Conservation (phyloP, 805 yeast species). For the Candida nonsorbophila region DNA sequence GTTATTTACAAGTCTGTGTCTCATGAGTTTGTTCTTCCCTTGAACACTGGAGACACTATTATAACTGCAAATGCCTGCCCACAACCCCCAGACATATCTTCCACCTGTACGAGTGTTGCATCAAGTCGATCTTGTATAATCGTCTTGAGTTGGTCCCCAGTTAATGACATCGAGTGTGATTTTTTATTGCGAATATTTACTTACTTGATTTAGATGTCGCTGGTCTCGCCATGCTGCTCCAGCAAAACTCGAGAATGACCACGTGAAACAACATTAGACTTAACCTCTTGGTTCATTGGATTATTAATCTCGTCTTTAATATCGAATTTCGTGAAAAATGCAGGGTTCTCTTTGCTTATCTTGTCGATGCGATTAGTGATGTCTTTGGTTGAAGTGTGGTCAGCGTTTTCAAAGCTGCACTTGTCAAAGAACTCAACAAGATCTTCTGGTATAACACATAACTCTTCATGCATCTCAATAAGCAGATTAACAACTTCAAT, state of each 20-base stretch:
- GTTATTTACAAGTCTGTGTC: slow-evolving; percentile 82
- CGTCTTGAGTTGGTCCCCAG: slow-evolving; percentile 38
- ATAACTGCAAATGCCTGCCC: slow-evolving; percentile 96
- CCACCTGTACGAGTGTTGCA: slow-evolving; percentile 65
- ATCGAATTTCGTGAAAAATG: slow-evolving; percentile 18
- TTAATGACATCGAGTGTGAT: slow-evolving; percentile 24
- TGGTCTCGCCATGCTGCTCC: slow-evolving; percentile 29
- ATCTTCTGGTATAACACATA: slow-evolving; percentile 71
- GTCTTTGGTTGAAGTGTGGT: slow-evolving; percentile 27
- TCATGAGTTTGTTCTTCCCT: slow-evolving; percentile 79
- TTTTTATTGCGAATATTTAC: too few relatives aligned
- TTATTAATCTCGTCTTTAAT: slow-evolving; percentile 8
- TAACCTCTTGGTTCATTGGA: slow-evolving; percentile 20
- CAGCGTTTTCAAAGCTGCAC: slow-evolving; percentile 32
- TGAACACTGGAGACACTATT: slow-evolving; percentile 67
- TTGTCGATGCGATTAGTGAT: slow-evolving; percentile 29
- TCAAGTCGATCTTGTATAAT: slow-evolving; percentile 51
- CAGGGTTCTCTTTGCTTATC: slow-evolving; percentile 23
- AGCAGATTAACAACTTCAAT: slow-evolving; percentile 85
- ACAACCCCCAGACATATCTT: slow-evolving; percentile 87
- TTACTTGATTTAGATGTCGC: slow-evolving; percentile 7
- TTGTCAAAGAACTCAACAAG: slow-evolving; percentile 45
- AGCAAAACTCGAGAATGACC: slow-evolving; percentile 21
- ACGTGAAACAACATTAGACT: slow-evolving; percentile 23
- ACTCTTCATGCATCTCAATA: slow-evolving; percentile 75